Conservation (phyloP, 441 rosid species). For the Oxalis stricta region DNA sequence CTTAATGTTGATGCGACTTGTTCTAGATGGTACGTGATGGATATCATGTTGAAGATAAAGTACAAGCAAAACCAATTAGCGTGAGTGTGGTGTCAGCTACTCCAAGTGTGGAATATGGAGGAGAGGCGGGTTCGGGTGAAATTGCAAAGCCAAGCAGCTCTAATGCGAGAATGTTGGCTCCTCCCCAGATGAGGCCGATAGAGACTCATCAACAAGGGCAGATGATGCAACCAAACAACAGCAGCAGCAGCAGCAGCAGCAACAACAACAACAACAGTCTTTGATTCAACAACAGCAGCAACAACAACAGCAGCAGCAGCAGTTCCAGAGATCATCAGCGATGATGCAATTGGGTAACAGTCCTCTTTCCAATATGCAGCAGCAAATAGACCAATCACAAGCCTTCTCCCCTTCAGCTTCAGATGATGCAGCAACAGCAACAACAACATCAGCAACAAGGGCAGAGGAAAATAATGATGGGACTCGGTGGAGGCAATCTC, state of each 20-base stretch:
- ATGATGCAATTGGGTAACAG: conserved; percentile 51
- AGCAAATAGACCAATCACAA: conserved; percentile 71
- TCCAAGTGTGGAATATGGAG: conserved; percentile 37
- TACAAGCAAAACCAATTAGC: conserved; percentile 41
- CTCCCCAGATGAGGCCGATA: conserved; percentile 41
- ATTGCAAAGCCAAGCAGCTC: conserved; percentile 34
- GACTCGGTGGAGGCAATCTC: too few relatives aligned
- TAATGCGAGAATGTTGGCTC: conserved; percentile 38
- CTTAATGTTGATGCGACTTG: conserved; percentile 3
- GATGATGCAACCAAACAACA: too few relatives aligned
- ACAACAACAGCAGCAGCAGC: conserved; percentile 81
- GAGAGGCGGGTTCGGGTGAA: too few relatives aligned
- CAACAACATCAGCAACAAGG: too few relatives aligned
- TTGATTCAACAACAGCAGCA: too few relatives aligned
- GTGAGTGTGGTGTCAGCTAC: conserved; percentile 35
- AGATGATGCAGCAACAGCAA: too few relatives aligned
- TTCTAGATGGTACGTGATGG: conserved; percentile 85
- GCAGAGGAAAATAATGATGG: conserved; percentile 72
- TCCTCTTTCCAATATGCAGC: conserved; percentile 60
- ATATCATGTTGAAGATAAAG: conserved; percentile 33
- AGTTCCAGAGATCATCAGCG: conserved; percentile 60
- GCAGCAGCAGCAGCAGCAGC: too few relatives aligned
- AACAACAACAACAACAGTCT: conserved; percentile 45
- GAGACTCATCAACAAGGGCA: too few relatives aligned
- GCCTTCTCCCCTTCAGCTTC: conserved; percentile 56